Evolutionary conservation across 768 basidiomycete species (phyloP), one percentile per base, ranked within the genome.

Genomic region (Calocybe gangraenosa): DNA sequence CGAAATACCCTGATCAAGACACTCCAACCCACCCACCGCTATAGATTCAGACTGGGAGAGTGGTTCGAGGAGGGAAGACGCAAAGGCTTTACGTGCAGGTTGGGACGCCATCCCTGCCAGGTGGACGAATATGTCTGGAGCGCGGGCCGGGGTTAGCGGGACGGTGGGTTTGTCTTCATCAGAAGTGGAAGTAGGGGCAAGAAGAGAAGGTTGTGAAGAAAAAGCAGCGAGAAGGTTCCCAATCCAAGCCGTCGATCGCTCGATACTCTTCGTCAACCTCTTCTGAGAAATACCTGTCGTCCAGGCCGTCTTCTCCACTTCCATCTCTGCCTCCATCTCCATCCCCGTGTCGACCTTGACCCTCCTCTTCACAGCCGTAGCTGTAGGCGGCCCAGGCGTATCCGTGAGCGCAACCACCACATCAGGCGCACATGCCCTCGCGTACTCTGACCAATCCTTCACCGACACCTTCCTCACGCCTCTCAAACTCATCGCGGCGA

Each of bases 261-360:
- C 84, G 42, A 90, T 74, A 55, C 82, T 82, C 58, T 90, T 92
- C 20, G 76, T 81, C 4, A 82, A 62, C 2, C 90, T 79, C 51
- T 87, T 91, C 57, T 92, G 90, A 3, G 88, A 90, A 49, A 79
- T 75, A 0, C n/a, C n/a, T n/a, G n/a, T n/a, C n/a, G n/a, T n/a
- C n/a, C n/a, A n/a, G n/a, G n/a, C n/a, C n/a, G n/a, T n/a, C n/a
- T n/a, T n/a, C n/a, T n/a, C n/a, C n/a, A n/a, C n/a, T n/a, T n/a
- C n/a, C n/a, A n/a, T n/a, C n/a, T n/a, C n/a, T n/a, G n/a, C n/a
- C n/a, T n/a, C n/a, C n/a, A n/a, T n/a, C n/a, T n/a, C n/a, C n/a
- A n/a, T n/a, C n/a, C n/a, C n/a, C n/a, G n/a, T n/a, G n/a, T n/a
- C n/a, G n/a, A n/a, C n/a, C n/a, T n/a, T n/a, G n/a, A n/a, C n/a